phyloP scores from a whole-genome alignment of 2,329 filamentous ascomycete species.

The Didymella pomorum region DNA sequence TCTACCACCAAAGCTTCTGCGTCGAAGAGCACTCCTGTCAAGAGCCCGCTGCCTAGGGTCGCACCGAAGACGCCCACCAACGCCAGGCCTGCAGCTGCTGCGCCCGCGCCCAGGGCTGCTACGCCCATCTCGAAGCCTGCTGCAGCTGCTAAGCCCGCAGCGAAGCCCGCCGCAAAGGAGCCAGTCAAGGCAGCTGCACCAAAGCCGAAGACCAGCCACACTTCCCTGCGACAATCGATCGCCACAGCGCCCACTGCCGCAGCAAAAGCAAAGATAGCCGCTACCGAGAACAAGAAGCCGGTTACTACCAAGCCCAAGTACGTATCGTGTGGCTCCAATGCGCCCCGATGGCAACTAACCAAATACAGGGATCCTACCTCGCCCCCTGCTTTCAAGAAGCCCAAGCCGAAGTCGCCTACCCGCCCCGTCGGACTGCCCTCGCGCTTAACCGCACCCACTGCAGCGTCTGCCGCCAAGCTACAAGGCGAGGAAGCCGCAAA shows the following conservation, averaged over 20 bases:
- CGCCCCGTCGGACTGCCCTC: slow-evolving; percentile 71
- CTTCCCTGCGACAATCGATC: slow-evolving; percentile 37
- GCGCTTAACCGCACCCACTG: slow-evolving; percentile 73
- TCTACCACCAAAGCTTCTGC: slow-evolving; percentile 42
- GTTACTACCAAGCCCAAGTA: slow-evolving; percentile 27
- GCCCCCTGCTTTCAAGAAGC: slow-evolving; percentile 49
- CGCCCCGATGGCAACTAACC: neutral
- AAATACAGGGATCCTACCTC: slow-evolving; percentile 28
- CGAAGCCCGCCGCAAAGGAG: slow-evolving; percentile 37
- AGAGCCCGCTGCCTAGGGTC: slow-evolving; percentile 45
- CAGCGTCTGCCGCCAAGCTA: slow-evolving; percentile 71
- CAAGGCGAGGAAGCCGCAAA: slow-evolving; percentile 45
- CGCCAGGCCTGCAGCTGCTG: slow-evolving; percentile 33
- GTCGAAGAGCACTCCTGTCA: slow-evolving; percentile 36
- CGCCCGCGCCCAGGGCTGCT: slow-evolving; percentile 16
- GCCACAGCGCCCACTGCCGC: slow-evolving; percentile 33
- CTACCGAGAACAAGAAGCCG: slow-evolving; percentile 38
- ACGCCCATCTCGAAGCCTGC: slow-evolving; percentile 30
- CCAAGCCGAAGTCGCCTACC: slow-evolving; percentile 67
- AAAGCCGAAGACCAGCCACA: slow-evolving; percentile 41
- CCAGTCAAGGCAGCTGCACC: slow-evolving; percentile 26
- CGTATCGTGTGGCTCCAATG: neutral
- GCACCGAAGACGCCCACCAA: slow-evolving; percentile 42
- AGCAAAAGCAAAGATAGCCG: slow-evolving; percentile 33
- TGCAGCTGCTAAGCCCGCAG: slow-evolving; percentile 21